phyloP scores from a whole-genome alignment of 2,329 filamentous ascomycete genomes.

The Elsinoe batatas region DNA sequence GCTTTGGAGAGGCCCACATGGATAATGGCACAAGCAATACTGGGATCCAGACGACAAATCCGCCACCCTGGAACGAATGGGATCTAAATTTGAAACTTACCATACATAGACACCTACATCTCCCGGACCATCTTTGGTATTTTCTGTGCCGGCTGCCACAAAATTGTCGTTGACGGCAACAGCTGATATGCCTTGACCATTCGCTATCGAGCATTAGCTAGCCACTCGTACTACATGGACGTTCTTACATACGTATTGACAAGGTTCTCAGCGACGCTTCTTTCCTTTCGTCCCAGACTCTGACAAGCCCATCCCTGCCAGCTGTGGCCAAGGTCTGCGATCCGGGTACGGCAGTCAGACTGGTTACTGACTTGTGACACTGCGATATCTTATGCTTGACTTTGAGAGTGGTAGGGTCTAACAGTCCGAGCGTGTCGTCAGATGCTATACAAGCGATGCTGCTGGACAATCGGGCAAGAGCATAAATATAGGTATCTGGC shows the following conservation, averaged over 20 bases:
- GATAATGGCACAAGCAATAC: too few species aligned
- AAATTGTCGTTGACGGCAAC: conserved; percentile 53
- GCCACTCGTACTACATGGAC: too few species aligned
- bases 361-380: conserved; percentile 55
- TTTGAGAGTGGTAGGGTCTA: conserved; percentile 50
- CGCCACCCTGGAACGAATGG: too few species aligned
- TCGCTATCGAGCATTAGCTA: too few species aligned
- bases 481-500: conserved; percentile 44
- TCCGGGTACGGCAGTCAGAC: conserved; percentile 42
- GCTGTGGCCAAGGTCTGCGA: conserved; percentile 53
- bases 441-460: conserved; percentile 55
- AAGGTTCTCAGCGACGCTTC: conserved; percentile 25
- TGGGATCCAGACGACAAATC: too few species aligned
- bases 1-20: too few species aligned
- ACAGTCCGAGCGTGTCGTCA: conserved; percentile 57
- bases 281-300: conserved; percentile 53
- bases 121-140: conserved; percentile 29
- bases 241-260: background rate
- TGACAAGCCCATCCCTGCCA: conserved; percentile 60
- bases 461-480: conserved; percentile 37
- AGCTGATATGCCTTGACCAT: conserved; percentile 49
- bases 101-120: conserved; percentile 29
- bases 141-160: conserved; percentile 63
- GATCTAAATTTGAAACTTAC: too few species aligned
- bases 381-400: conserved; percentile 37